These are phyloP conservation scores for Corylus avellana DNA, from an alignment of 306 rosid species.

Conservation along the genomic window DNA sequence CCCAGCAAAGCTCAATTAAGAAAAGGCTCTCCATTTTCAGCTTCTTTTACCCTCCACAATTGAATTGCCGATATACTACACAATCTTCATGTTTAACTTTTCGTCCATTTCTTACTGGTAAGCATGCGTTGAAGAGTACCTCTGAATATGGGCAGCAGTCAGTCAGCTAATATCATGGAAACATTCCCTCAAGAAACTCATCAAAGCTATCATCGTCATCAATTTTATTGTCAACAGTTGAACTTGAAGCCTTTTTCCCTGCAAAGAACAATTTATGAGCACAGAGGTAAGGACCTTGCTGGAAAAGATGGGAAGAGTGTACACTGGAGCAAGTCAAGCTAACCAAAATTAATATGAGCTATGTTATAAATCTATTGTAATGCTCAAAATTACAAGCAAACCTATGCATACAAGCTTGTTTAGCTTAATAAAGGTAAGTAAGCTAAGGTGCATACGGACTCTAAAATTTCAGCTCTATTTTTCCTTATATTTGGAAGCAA, in stretches of 20 bases:
- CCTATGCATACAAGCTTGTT: background rate
- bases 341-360: background rate
- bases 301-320: background rate
- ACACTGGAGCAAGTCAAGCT: background rate
- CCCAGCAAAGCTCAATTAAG: background rate
- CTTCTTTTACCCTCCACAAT: background rate
- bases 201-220: conserved; percentile 56
- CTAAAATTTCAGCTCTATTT: background rate
- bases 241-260: conserved; percentile 64
- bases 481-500: background rate
- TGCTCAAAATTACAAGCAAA: background rate
- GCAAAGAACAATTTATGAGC: conserved; percentile 15
- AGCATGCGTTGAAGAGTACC: background rate
- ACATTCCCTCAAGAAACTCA: conserved; percentile 87
- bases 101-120: background rate
- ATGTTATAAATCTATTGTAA: background rate
- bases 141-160: background rate
- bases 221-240: conserved; percentile 45
- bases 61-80: background rate
- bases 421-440: background rate
- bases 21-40: background rate
- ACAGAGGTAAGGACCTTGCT: background rate
- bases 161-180: conserved; percentile 50
- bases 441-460: background rate
- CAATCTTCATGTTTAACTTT: background rate